A percentile compares a stretch with the other conserved stretches of the same genome.
Conservation (phyloP, 345 rosid genomes). For the Mercurialis annua region DNA sequence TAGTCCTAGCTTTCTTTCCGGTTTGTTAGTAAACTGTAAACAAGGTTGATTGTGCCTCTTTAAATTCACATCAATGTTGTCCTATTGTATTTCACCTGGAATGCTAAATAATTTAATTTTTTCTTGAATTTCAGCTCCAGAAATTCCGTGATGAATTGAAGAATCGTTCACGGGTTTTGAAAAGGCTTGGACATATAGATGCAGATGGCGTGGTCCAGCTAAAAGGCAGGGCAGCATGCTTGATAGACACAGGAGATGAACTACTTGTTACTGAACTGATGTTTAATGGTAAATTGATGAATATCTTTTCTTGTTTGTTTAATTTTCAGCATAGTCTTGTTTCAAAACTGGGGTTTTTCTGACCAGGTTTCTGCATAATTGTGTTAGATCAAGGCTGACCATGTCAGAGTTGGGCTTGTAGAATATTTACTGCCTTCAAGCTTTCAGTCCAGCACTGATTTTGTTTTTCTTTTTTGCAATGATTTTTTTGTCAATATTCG, state of each 20-base stretch:
- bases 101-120: slow-evolving; percentile 3
- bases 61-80: neutral
- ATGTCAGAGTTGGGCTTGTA: neutral
- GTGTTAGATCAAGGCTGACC: slow-evolving; percentile 11
- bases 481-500: neutral
- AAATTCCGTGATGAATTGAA: slow-evolving; percentile 89
- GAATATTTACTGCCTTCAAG: neutral
- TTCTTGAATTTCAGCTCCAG: slow-evolving; percentile 61
- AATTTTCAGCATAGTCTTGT: slow-evolving; percentile 10
- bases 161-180: slow-evolving; percentile 88
- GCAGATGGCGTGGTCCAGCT: slow-evolving; percentile 84
- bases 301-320: slow-evolving; percentile 10
- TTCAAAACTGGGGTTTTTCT: slow-evolving; percentile 16
- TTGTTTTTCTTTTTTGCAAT: neutral
- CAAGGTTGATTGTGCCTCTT: neutral
- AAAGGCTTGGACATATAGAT: slow-evolving; percentile 91
- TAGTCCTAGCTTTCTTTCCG: neutral
- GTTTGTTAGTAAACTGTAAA: neutral
- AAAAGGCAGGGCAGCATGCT: slow-evolving; percentile 97
- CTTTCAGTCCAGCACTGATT: neutral
- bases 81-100: slow-evolving; percentile 1
- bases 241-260: slow-evolving; percentile 99
- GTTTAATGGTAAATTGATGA: slow-evolving; percentile 69
- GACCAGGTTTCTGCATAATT: neutral
- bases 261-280: slow-evolving; percentile 95